Evolutionary conservation across 768 basidiomycete genomes (phyloP).

Genomic region (Leccinum sublutescens): DNA sequence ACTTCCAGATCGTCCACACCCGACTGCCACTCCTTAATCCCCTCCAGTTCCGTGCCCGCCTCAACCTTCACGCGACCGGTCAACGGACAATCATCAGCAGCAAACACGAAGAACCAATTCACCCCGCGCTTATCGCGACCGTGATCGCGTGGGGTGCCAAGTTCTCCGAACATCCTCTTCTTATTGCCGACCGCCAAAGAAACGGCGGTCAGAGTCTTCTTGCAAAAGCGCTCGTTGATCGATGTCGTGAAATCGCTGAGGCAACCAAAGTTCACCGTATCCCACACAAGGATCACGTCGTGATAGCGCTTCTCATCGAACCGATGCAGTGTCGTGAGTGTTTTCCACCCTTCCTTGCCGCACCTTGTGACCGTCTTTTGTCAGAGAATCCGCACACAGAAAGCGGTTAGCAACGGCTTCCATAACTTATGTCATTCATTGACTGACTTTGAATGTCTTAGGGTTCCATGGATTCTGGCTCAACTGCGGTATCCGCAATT

Average conservation of each 20-base stretch:
- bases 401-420: conserved; percentile 48
- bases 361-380: conserved; percentile 10
- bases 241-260: conserved; percentile 85
- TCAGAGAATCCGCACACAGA: conserved; percentile 73
- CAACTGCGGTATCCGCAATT: conserved; percentile 70
- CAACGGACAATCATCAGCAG: conserved; percentile 22
- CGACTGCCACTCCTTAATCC: conserved; percentile 87
- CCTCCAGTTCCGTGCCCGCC: conserved; percentile 69
- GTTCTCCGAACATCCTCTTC: conserved; percentile 87
- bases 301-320: conserved; percentile 79
- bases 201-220: conserved; percentile 72
- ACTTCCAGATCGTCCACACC: conserved; percentile 89
- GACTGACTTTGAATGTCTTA: conserved; percentile 32
- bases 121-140: conserved; percentile 78
- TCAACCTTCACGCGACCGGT: conserved; percentile 42
- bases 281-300: conserved; percentile 75
- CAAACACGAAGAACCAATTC: conserved; percentile 46
- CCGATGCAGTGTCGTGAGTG: conserved; percentile 84
- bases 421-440: conserved; percentile 12
- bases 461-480: conserved; percentile 89
- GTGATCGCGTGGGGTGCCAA: conserved; percentile 91
- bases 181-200: conserved; percentile 73
- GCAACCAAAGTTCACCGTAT: conserved; percentile 82
- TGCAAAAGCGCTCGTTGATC: conserved; percentile 72
- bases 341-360: not conserved